Base-by-base conservation (phyloP, 495 filamentous ascomycete species). In the Penicillium atrosanguineum region DNA sequence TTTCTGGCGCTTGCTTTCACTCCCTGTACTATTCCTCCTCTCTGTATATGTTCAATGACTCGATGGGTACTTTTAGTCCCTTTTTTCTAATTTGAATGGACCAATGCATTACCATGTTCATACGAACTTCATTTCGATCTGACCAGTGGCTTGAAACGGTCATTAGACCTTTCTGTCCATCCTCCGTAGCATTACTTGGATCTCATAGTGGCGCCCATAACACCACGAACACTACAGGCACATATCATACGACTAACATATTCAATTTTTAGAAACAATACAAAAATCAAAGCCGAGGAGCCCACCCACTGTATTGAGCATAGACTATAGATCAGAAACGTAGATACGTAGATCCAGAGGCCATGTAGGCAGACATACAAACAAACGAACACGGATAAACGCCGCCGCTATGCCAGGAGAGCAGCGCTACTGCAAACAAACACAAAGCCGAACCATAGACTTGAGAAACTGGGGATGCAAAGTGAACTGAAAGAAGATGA, bases 361-460 rank as follows among this genome's bases (percentile, higher is more conserved):
- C 18, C 2, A 26, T 42, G 42, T 6, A 44, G 42, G 19, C 21
- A 29, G 28, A 23, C n/a, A 34, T 18, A 48, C 48, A 58, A 46
- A 46, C 34, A 28, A 55, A 49, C 18, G 16, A 52, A 44, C 34
- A 45, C 52, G 37, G 51, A 60, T 47, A 49, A 74, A 74, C 71
- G 69, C 71, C 71, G 59, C 67, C 69, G 71, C 71, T 74, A 72
- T 74, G 71, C 62, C 53, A 59, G 55, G 54, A 57, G 58, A 53
- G 60, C 64, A 68, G 66, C 53, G 62, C 59, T 68, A 58, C 60
- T 56, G 60, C 55, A 56, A 19, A 52, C 44, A 45, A n/a, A 45
- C 37, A 50, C 31, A 47, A 29, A 52, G 40, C 23, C 41, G 52
- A 50, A 37, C 44, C 26, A 38, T 44, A 43, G 39, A 29, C 45